Evolutionary conservation across 495 filamentous ascomycete species (phyloP), one percentile per base, ranked within the genome.

Genomic region (Sphaerosporella brunnea): DNA sequence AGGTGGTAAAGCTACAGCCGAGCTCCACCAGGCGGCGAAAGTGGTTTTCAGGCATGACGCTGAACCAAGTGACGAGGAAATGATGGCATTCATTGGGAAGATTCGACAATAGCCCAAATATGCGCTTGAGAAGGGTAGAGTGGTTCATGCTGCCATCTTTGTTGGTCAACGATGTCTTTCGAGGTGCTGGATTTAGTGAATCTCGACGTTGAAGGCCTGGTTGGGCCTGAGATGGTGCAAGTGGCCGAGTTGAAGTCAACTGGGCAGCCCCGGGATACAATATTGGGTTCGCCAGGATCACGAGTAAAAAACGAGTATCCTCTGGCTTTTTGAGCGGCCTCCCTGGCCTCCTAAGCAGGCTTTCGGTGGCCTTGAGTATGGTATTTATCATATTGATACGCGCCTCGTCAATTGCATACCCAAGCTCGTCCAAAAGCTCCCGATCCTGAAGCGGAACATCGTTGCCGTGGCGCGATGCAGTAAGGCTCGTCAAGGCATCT

Each of bases 101-200:
- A 62, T 92, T 84, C 2, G 84, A 78, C 36, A 93, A 50, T 23
- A 94, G 62, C 4, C 87, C 87, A 19, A 93, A 58, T 41, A 93
- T 79, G 37, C 87, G 73, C 58, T 94, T 95, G 56, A 90, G 72
- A 48, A 94, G 82, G 13, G 79, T 79, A n/a, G 82, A 80, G 54
- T 90, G 79, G 30, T 58, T 15, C 21, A 24, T 24, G 23, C 8
- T 26, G 21, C 21, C 24, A 35, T 46, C 24, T 28, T 35, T 43
- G 19, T 2, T 26, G 23, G 23, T 1, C 0, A 9, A 11, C 2
- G 43, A 34, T 5, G 48, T 24, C 18, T 28, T 38, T 13, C 38
- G 30, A 9, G 30, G 19, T 19, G 37, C n/a, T n/a, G 19, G 28
- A 7, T 36, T 37, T 30, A 2, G 18, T 51, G 42, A 35, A 20